Evolutionary conservation across 106 monocot species (phyloP).

Genomic region (Chionographis japonica): DNA sequence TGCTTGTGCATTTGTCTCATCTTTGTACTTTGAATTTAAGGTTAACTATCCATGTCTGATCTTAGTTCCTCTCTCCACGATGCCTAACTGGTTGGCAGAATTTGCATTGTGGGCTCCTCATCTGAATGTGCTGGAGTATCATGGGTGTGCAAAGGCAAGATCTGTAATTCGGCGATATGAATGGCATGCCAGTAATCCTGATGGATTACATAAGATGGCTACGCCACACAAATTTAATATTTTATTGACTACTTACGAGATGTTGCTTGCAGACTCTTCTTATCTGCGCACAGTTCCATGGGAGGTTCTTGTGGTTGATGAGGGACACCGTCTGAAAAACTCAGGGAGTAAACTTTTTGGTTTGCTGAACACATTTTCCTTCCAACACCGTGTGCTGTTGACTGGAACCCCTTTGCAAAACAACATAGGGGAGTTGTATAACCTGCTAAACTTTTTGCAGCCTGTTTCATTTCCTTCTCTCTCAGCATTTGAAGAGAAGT

Average conservation of each 20-base stretch:
- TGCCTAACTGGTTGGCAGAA: slow-evolving; percentile 97
- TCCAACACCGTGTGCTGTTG: slow-evolving; percentile 84
- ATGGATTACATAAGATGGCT: slow-evolving; percentile 20
- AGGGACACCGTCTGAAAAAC: slow-evolving; percentile 93
- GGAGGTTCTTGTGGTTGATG: slow-evolving; percentile 95
- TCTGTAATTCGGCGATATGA: slow-evolving; percentile 78
- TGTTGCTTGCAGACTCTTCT: slow-evolving; percentile 82
- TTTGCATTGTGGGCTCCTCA: slow-evolving; percentile 88
- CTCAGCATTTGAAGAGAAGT: slow-evolving; percentile 88
- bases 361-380: slow-evolving; percentile 83
- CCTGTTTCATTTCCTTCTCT: slow-evolving; percentile 89
- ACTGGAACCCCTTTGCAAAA: slow-evolving; percentile 98
- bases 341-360: slow-evolving; percentile 87
- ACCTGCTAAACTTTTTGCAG: slow-evolving; percentile 88
- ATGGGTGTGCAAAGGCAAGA: slow-evolving; percentile 87
- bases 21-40: slow-evolving; percentile 72
- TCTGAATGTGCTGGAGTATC: slow-evolving; percentile 94
- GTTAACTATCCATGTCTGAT: slow-evolving; percentile 73
- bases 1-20: slow-evolving; percentile 89
- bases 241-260: slow-evolving; percentile 86
- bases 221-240: slow-evolving; percentile 79
- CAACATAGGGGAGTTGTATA: slow-evolving; percentile 97
- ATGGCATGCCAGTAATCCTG: slow-evolving; percentile 65
- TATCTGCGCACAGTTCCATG: slow-evolving; percentile 74
- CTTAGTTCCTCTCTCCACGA: slow-evolving; percentile 92